Percentiles rank a stretch among this genome's conserved stretches.
These are phyloP conservation scores for Vigna nakashimae DNA, from an alignment of 306 rosid genomes.

Conservation along the genomic window DNA sequence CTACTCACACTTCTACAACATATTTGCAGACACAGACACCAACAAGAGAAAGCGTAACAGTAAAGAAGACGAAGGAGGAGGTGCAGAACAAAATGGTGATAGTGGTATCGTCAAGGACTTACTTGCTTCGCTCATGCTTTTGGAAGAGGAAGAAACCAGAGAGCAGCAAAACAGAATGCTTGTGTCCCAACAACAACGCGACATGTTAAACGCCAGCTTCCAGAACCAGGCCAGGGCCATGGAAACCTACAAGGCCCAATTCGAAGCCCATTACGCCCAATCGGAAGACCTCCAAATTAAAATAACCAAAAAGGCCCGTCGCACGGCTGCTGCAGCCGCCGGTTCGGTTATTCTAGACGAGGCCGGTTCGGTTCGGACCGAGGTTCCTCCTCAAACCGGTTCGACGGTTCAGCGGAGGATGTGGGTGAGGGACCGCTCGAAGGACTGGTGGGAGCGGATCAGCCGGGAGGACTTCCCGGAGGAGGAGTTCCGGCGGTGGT, in stretches of 20 bases:
- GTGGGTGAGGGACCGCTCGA: conserved; percentile 87
- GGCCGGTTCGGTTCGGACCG: not conserved
- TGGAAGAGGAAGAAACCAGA: conserved; percentile 63
- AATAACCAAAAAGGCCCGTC: conserved; percentile 50
- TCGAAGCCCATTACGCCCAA: conserved; percentile 46
- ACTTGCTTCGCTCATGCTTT: conserved; percentile 51
- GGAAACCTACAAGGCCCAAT: conserved; percentile 46
- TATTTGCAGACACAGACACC: conserved; percentile 53
- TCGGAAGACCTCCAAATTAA: conserved; percentile 37
- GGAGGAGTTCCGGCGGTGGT: conserved; percentile 64
- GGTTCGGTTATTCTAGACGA: not conserved
- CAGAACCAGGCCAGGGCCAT: conserved; percentile 46
- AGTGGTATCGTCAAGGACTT: conserved; percentile 44
- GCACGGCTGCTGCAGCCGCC: conserved; percentile 19
- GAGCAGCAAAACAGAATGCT: conserved; percentile 41
- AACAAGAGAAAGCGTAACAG: conserved; percentile 44
- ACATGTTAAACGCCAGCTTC: conserved; percentile 37
- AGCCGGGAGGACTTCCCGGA: conserved; percentile 65
- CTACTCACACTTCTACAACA: conserved; percentile 41
- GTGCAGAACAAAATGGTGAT: not conserved
- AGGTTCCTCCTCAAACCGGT: not conserved
- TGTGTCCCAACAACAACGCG: conserved; percentile 47
- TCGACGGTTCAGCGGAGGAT: conserved; percentile 54
- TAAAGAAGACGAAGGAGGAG: conserved; percentile 39
- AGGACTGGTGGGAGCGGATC: conserved; percentile 82